These are phyloP conservation scores for Suillus variegatus DNA, from an alignment of 768 basidiomycete species.

Conservation along the genomic window DNA sequence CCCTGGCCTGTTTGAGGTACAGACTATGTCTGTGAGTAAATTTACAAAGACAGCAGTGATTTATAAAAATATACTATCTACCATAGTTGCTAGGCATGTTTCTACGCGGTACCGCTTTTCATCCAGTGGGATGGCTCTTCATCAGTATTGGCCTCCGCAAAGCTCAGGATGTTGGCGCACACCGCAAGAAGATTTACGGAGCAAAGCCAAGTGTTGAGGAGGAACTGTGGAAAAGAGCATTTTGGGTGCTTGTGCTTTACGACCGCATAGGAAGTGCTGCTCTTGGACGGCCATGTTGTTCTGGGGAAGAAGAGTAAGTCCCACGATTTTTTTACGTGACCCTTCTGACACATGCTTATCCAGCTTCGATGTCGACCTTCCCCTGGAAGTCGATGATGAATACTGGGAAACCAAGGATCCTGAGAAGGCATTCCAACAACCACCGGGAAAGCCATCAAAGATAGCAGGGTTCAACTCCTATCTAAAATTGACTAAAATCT, in stretches of 20 bases:
- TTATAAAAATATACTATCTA: constrained; percentile 13
- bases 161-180: constrained; percentile 76
- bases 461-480: constrained; percentile 64
- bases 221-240: constrained; percentile 78
- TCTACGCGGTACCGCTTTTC: constrained; percentile 48
- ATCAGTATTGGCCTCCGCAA: constrained; percentile 58
- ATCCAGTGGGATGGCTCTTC: constrained; percentile 55
- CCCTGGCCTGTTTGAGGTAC: constrained; percentile 62
- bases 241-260: constrained; percentile 67
- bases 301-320: constrained; percentile 68
- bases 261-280: constrained; percentile 57
- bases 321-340: background rate
- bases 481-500: constrained; percentile 67
- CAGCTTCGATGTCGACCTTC: constrained; percentile 83
- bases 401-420: constrained; percentile 67
- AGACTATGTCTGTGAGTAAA: constrained; percentile 50
- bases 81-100: constrained; percentile 56
- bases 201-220: constrained; percentile 50
- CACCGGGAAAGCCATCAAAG: constrained; percentile 54
- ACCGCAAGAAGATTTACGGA: constrained; percentile 61
- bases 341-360: constrained; percentile 17
- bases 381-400: constrained; percentile 80
- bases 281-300: constrained; percentile 56
- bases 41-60: constrained; percentile 1
- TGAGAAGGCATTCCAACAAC: constrained; percentile 64